These are phyloP conservation scores for Amphirosellinia nigrospora DNA, from an alignment of 495 filamentous ascomycete species.

Conservation along the genomic window DNA sequence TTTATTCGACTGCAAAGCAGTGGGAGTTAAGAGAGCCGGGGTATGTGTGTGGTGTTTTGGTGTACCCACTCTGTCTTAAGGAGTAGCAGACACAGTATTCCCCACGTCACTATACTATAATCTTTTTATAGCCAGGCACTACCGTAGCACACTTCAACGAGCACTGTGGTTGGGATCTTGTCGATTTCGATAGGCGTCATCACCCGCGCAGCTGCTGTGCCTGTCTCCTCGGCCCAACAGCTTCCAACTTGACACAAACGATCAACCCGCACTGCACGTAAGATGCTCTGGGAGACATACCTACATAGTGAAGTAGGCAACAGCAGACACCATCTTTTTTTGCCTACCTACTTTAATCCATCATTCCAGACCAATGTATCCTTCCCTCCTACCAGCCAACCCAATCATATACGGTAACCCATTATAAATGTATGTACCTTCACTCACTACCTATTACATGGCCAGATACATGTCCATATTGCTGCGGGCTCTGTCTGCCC, in stretches of 20 bases:
- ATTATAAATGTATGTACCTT: too few relatives aligned
- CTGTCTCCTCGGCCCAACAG: neutral
- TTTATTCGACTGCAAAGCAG: neutral
- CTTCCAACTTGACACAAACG: neutral
- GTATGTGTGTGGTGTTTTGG: too few relatives aligned
- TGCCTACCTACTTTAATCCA: neutral
- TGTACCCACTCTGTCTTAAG: too few relatives aligned
- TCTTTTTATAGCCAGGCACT: constrained; percentile 11
- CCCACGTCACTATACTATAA: neutral
- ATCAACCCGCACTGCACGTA: too few relatives aligned
- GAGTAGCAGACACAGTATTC: neutral
- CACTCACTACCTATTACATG: too few relatives aligned
- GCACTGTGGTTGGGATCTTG: neutral
- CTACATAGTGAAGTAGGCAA: neutral
- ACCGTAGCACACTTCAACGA: neutral
- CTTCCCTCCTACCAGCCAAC: too few relatives aligned
- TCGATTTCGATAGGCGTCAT: constrained; percentile 23
- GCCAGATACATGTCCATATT: too few relatives aligned
- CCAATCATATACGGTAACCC: neutral
- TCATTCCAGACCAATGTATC: neutral
- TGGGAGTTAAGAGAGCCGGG: too few relatives aligned
- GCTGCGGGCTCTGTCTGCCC: neutral
- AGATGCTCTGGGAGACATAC: too few relatives aligned
- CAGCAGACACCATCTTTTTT: neutral
- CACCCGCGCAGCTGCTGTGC: constrained; percentile 4